Conservation (phyloP, 2,329 filamentous ascomycete genomes). For the Cryphonectria parasitica region DNA sequence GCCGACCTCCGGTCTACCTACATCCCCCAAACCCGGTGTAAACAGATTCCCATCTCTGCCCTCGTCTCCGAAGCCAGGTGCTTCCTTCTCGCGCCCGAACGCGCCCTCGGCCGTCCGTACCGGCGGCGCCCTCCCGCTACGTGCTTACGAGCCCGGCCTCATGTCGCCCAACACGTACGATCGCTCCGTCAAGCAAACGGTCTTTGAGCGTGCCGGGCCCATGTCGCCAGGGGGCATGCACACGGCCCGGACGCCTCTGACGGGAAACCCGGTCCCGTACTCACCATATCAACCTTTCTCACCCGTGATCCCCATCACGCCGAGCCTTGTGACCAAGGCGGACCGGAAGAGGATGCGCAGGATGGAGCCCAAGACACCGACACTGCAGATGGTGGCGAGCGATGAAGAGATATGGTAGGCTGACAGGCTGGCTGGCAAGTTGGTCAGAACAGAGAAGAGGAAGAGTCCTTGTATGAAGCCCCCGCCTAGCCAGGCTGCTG, state of each 20-base stretch:
- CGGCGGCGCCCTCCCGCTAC: conserved; percentile 61
- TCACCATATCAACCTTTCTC: conserved; percentile 80
- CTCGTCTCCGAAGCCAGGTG: conserved; percentile 51
- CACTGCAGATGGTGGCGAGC: conserved; percentile 63
- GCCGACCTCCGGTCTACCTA: conserved; percentile 47
- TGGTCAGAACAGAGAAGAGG: not conserved
- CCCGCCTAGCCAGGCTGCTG: not conserved
- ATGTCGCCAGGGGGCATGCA: conserved; percentile 53
- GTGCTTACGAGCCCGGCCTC: conserved; percentile 63
- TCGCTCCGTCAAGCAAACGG: conserved; percentile 63
- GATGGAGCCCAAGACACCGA: conserved; percentile 66
- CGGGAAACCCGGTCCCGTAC: conserved; percentile 68
- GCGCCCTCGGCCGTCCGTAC: conserved; percentile 60
- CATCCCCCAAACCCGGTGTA: conserved; percentile 53
- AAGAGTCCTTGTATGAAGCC: not conserved
- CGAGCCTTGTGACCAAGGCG: conserved; percentile 71
- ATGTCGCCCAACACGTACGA: conserved; percentile 51
- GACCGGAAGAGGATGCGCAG: conserved; percentile 72
- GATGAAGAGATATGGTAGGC: conserved; percentile 66
- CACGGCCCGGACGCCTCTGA: conserved; percentile 63
- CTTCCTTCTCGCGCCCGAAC: conserved; percentile 54
- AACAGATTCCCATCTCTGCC: conserved; percentile 48
- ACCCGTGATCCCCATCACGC: conserved; percentile 75
- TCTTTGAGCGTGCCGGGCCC: conserved; percentile 61
- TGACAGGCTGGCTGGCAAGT: not conserved